phyloP scores from a whole-genome alignment of 441 rosid species.

The Theobroma grandiflorum region DNA sequence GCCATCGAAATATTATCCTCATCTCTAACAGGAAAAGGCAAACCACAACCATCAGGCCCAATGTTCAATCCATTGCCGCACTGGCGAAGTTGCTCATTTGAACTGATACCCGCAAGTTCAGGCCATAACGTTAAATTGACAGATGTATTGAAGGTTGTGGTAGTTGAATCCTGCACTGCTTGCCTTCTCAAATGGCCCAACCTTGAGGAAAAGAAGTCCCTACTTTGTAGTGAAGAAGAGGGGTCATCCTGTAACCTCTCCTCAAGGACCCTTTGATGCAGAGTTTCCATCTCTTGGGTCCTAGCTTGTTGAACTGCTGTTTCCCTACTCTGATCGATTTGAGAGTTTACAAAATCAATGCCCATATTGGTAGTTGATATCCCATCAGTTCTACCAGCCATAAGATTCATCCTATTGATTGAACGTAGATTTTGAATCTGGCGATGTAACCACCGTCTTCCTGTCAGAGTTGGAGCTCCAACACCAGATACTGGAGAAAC shows the following conservation, averaged over 20 bases:
- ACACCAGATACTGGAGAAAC: slow-evolving; percentile 72
- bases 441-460: slow-evolving; percentile 85
- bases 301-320: slow-evolving; percentile 42
- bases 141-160: slow-evolving; percentile 39
- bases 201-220: slow-evolving; percentile 49
- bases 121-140: slow-evolving; percentile 63
- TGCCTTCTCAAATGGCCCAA: slow-evolving; percentile 52
- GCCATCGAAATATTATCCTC: slow-evolving; percentile 51
- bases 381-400: slow-evolving; percentile 57
- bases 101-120: slow-evolving; percentile 47
- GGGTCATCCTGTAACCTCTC: slow-evolving; percentile 52
- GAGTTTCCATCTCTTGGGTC: slow-evolving; percentile 44
- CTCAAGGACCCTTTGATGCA: slow-evolving; percentile 43
- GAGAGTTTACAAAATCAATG: slow-evolving; percentile 48
- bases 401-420: slow-evolving; percentile 53
- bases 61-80: slow-evolving; percentile 51
- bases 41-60: slow-evolving; percentile 38
- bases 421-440: slow-evolving; percentile 78
- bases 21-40: slow-evolving; percentile 45
- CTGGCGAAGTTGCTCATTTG: slow-evolving; percentile 51
- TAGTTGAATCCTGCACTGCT: slow-evolving; percentile 43
- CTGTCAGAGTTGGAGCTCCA: slow-evolving; percentile 81
- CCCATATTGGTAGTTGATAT: slow-evolving; percentile 49
- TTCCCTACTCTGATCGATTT: slow-evolving; percentile 53
- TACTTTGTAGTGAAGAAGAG: slow-evolving; percentile 47